Evolutionary conservation across 306 rosid genomes (phyloP).

Genomic region (Prunus salicina): DNA sequence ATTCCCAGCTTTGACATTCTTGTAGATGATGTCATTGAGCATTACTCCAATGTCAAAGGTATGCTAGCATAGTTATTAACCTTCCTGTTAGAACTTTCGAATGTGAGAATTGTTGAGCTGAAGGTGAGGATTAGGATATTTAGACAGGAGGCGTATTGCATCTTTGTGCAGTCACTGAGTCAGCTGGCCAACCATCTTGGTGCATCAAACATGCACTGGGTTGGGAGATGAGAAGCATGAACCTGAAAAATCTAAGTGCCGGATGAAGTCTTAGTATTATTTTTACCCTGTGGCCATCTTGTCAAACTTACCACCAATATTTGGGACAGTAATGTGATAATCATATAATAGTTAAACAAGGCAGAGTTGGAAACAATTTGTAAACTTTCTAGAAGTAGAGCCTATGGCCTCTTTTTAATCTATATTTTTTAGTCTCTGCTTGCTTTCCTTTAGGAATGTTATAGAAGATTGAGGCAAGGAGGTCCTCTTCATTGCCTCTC

Average conservation of each 20-base stretch:
- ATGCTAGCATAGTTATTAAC: neutral
- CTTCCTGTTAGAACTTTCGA: neutral
- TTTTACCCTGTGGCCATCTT: neutral
- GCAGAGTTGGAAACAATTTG: neutral
- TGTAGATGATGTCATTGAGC: slow-evolving; percentile 81
- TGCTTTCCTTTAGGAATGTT: neutral
- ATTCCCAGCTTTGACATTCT: slow-evolving; percentile 66
- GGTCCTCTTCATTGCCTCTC: neutral
- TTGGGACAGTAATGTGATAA: neutral
- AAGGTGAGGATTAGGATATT: neutral
- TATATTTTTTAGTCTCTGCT: neutral
- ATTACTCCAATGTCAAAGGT: slow-evolving; percentile 79
- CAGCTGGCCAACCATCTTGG: neutral
- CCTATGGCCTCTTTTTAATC: too few relatives aligned
- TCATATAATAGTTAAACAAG: neutral
- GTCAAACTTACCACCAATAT: neutral
- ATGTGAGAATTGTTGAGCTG: neutral
- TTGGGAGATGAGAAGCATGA: neutral
- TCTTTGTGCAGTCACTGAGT: neutral
- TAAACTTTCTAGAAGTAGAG: neutral
- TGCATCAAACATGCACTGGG: neutral
- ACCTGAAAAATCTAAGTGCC: neutral
- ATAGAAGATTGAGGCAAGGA: neutral
- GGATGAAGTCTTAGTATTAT: neutral
- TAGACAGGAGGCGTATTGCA: neutral